These are phyloP conservation scores for Annulohypoxylon moriforme DNA, from an alignment of 495 filamentous ascomycete genomes.

Conservation along the genomic window DNA sequence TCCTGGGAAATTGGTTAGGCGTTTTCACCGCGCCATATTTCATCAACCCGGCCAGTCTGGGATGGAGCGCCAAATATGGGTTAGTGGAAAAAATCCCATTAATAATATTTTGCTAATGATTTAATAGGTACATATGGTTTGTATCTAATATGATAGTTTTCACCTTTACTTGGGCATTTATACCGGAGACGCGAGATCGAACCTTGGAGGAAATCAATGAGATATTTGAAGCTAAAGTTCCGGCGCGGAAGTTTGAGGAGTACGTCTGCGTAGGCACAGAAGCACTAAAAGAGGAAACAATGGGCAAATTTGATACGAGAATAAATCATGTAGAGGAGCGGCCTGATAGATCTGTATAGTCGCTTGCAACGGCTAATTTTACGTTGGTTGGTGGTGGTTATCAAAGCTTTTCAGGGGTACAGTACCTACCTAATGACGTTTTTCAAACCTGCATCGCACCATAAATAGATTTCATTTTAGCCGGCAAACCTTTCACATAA, in stretches of 20 bases:
- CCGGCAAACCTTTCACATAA: no score
- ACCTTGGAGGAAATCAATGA: conserved; percentile 66
- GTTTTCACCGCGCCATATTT: conserved; percentile 67
- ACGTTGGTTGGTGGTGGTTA: no score
- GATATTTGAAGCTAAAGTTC: conserved; percentile 64
- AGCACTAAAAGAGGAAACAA: neutral
- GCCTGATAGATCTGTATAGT: neutral
- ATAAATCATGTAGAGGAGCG: neutral
- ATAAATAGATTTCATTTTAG: no score
- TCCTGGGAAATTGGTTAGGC: conserved; percentile 62
- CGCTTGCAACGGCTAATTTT: no score
- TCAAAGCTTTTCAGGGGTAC: no score
- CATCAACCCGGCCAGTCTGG: conserved; percentile 63
- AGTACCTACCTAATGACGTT: neutral
- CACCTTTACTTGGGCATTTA: conserved; percentile 58
- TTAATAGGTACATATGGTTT: conserved; percentile 54
- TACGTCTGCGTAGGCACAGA: conserved; percentile 47
- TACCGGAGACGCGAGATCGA: conserved; percentile 65
- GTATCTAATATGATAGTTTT: conserved; percentile 52
- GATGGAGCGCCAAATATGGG: conserved; percentile 57
- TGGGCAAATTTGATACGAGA: conserved; percentile 12
- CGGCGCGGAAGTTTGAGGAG: conserved; percentile 53
- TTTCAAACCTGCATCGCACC: no score
- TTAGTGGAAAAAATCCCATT: conserved; percentile 15
- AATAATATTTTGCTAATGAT: neutral